Evolutionary conservation across 1,284 basidiomycete species (phyloP), one percentile per base, ranked within the genome.

Genomic region (Ganoderma multipileum): DNA sequence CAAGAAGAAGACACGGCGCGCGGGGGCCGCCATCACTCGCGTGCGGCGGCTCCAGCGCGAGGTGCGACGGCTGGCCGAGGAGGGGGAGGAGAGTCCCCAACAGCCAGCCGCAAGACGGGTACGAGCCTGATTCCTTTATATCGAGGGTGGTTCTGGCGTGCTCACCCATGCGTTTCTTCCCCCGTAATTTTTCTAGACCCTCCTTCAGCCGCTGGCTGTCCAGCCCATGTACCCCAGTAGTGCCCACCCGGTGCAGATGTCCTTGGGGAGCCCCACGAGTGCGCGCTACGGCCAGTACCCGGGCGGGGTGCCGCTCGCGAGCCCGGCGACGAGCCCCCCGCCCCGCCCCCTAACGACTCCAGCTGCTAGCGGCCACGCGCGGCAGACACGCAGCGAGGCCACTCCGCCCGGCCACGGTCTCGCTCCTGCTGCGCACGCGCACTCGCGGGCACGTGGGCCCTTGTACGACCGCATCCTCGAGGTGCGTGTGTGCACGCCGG

Each of bases 1-100:
- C 66, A 72, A 69, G 69, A 70, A 71, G 71, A 72, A 72, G 71
- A 72, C 71, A 26, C 65, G 71, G 26, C 69, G 71, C 36, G 71
- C 71, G 26, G 71, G 71, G 14, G 67, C 62, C 57, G 68, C 67
- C 58, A 72, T 72, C 65, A 72, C 71, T 28, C 71, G 69, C 55
- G 69, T 68, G 30, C 58, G 71, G 42, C 67, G 67, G 44, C 69
- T 72, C 69, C 71, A 72, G 64, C 71, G 71, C 50, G 71, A 71
- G 63, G 71, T 72, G 38, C 55, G 71, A 20, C 44, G 61, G 71
- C 67, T 72, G n/a, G 71, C 71, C 23, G 71, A 72, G 59, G 71
- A 72, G 39, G 71, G 70, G 61, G 71, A 72, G 54, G 64, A 54
- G 57, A 62, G 12, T 41, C 38, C 47, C 30, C 71, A 68, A 63